Evolutionary conservation across 352 stramenopile species (phyloP).

Genomic region (Phytophthora melonis): DNA sequence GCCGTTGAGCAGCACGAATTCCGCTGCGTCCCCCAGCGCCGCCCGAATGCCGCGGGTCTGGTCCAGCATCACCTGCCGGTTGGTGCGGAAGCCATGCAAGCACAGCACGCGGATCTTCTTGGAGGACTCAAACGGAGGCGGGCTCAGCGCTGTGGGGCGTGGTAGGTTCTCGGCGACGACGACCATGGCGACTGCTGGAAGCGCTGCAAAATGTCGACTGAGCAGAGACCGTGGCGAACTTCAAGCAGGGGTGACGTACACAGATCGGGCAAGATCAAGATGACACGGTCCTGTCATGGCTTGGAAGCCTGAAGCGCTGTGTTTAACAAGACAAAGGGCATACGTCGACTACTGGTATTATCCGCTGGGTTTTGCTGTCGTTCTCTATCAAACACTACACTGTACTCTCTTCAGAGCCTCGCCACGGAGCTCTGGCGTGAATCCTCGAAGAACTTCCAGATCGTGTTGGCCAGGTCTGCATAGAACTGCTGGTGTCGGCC

Average conservation of each 20-base stretch:
- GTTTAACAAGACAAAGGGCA: constrained; percentile 16
- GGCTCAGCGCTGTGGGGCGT: constrained; percentile 13
- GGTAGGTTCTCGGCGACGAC: constrained; percentile 29
- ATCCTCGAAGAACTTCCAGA: constrained; percentile 58
- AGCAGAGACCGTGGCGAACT: constrained; percentile 30
- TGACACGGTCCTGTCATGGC: background rate
- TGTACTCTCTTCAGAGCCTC: constrained; percentile 28
- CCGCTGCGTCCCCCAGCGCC: constrained; percentile 38
- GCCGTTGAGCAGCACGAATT: constrained; percentile 55
- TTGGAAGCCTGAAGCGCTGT: constrained; percentile 4
- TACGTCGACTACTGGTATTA: constrained; percentile 19
- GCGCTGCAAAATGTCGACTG: constrained; percentile 36
- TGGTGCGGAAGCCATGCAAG: constrained; percentile 65
- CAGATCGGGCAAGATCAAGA: constrained; percentile 10
- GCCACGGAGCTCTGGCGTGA: constrained; percentile 41
- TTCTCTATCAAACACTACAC: constrained; percentile 21
- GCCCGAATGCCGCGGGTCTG: constrained; percentile 52
- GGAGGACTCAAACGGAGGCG: constrained; percentile 15
- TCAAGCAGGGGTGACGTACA: constrained; percentile 34
- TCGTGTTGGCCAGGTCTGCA: constrained; percentile 44
- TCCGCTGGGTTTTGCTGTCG: constrained; percentile 13
- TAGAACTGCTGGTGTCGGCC: constrained; percentile 59
- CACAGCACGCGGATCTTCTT: constrained; percentile 58
- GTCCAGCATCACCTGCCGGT: constrained; percentile 54
- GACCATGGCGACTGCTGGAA: constrained; percentile 20